phyloP scores from a whole-genome alignment of 805 yeast species.

The Ogataea haglerorum region DNA sequence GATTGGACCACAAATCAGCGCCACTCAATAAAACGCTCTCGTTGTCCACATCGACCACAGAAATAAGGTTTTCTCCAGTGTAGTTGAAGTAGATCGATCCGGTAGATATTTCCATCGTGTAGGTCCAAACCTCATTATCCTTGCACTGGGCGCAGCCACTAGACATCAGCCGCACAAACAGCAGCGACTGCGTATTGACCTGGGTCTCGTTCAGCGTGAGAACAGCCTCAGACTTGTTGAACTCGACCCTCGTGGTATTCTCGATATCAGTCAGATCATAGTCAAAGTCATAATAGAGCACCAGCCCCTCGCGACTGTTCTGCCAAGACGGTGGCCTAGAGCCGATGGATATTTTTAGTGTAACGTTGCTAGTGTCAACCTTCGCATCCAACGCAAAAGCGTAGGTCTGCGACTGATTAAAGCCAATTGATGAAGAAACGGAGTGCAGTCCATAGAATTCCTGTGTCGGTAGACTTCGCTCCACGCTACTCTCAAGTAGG shows the following conservation, averaged over 20 bases:
- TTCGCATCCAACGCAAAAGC: constrained; percentile 10
- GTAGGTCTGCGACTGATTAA: constrained; percentile 11
- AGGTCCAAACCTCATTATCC: constrained; percentile 44
- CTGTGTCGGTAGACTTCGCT: neutral
- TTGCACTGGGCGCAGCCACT: constrained; percentile 23
- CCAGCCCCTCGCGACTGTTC: constrained; percentile 1
- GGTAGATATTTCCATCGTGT: constrained; percentile 62
- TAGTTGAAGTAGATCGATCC: constrained; percentile 62
- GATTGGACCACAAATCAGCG: neutral
- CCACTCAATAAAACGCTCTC: constrained; percentile 52
- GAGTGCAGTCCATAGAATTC: constrained; percentile 2
- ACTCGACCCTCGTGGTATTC: neutral
- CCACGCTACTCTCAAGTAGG: neutral
- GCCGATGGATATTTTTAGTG: constrained; percentile 1
- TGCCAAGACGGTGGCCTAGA: constrained; percentile 7
- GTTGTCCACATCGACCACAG: constrained; percentile 66
- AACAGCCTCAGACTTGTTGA: constrained; percentile 1
- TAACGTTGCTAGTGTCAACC: neutral
- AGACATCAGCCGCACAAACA: constrained; percentile 19
- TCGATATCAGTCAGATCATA: constrained; percentile 7
- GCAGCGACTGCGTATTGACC: neutral
- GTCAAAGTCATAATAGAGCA: constrained; percentile 7
- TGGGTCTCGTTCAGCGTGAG: neutral
- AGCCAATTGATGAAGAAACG: constrained; percentile 10
- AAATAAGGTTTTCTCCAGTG: constrained; percentile 55